Evolutionary conservation across 305 asterid species (phyloP), one percentile per base, ranked within the genome.

Genomic region (Fraxinus sp.): DNA sequence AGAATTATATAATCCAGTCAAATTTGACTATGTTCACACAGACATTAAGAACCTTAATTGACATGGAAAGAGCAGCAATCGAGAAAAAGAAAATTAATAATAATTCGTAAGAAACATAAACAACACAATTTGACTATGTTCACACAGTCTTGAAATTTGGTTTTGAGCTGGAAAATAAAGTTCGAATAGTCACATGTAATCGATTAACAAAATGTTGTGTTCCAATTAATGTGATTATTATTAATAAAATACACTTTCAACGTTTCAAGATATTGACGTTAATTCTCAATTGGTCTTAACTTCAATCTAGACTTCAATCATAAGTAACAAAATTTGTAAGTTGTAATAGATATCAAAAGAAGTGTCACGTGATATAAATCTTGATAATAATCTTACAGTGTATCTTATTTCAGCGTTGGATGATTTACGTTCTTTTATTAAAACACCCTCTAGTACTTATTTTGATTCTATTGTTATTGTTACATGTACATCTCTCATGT

Each of bases 81-180:
- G 52, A 43, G 52, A 81, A 85, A 78, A 49, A 36, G 71, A 77
- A 35, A 41, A 33, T 24, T 14, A n/a, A n/a, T 57, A 57, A 57
- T 80, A 77, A 10, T 41, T 43, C 52, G 16, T 10, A 43, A 11
- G 52, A 13, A 43, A 43, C 55, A 43, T 3, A 10, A 10, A 43
- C 3, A 43, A 43, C 55, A 11, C 3, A 43, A 49, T 49, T 16
- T 49, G 62, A 49, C 20, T 4, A 49, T 49, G 62, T 49, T 49
- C 62, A 49, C 62, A 49, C 7, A 14, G 20, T 49, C 20, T 14
- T 49, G 22, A 49, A 6, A 1, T 16, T 49, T 14, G 59, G 20
- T 49, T 49, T 49, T 49, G 59, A 49, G 62, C 22, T 49, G 22
- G 20, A 49, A 49, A 49, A 49, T 3, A 49, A 11, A 49, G 62